Evolutionary conservation across 1,284 basidiomycete species (phyloP).

Genomic region (Cystobasidium sp.): DNA sequence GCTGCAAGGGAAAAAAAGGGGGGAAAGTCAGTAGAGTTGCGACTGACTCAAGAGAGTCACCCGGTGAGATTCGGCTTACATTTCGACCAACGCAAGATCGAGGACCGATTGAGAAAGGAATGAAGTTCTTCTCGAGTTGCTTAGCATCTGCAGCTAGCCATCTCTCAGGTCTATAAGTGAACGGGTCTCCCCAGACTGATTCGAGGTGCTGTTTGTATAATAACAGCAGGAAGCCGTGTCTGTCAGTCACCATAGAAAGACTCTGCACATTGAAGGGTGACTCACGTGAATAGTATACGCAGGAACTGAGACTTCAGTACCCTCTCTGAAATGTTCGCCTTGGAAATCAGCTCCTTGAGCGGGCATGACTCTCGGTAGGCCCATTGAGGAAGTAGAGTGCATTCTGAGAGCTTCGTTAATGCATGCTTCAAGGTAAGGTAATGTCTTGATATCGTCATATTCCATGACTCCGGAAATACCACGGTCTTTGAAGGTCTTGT

Average conservation of each 20-base stretch:
- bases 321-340: constrained; percentile 69
- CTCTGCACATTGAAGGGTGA: constrained; percentile 46
- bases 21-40: constrained; percentile 61
- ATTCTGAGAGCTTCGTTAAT: constrained; percentile 80
- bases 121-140: constrained; percentile 70
- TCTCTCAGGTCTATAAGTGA: constrained; percentile 65
- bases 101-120: constrained; percentile 63
- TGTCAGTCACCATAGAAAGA: neutral
- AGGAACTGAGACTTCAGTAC: constrained; percentile 62
- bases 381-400: constrained; percentile 74
- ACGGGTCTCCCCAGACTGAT: constrained; percentile 73
- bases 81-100: constrained; percentile 55
- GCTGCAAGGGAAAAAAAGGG: constrained; percentile 63
- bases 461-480: constrained; percentile 50
- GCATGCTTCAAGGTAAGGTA: constrained; percentile 72
- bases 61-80: constrained; percentile 16
- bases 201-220: constrained; percentile 65
- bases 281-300: constrained; percentile 4
- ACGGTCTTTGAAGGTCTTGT: constrained; percentile 69
- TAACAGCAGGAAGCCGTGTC: neutral
- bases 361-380: constrained; percentile 77
- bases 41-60: neutral
- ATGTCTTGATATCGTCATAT: constrained; percentile 64
- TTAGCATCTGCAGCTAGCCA: constrained; percentile 76
- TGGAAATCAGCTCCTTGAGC: constrained; percentile 65